phyloP scores from a whole-genome alignment of 805 yeast genomes.

The Myxozyma neotropica region DNA sequence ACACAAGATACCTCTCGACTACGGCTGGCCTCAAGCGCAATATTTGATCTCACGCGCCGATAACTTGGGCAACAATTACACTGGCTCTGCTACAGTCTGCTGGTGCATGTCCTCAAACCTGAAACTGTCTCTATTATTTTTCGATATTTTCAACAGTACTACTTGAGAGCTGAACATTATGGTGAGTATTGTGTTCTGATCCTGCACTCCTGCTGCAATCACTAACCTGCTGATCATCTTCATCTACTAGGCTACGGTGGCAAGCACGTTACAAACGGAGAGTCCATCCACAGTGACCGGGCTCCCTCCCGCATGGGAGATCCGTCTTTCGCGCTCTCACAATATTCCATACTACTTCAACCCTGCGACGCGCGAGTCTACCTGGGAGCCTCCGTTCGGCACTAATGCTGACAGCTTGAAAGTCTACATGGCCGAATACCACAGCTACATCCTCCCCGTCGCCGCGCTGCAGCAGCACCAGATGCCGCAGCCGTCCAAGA shows the following conservation, averaged over 20 bases:
- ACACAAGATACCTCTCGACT: no score
- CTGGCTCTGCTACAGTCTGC: no score
- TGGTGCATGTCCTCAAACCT: no score
- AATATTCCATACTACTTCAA: constrained; percentile 83
- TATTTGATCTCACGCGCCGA: no score
- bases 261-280: background rate
- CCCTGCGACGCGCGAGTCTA: constrained; percentile 66
- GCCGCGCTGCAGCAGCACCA: constrained; percentile 33
- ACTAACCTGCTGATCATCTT: no score
- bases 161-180: no score
- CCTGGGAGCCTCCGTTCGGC: constrained; percentile 91
- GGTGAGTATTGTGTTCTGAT: no score
- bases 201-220: no score
- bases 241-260: constrained; percentile 4
- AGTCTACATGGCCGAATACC: constrained; percentile 53
- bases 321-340: constrained; percentile 75
- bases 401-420: constrained; percentile 64
- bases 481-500: constrained; percentile 59
- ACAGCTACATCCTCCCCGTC: constrained; percentile 37
- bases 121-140: no score
- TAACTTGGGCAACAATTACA: no score
- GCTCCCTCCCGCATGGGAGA: constrained; percentile 82
- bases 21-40: no score
- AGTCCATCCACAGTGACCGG: constrained; percentile 52
- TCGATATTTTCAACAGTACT: no score